These are phyloP conservation scores for Populus pruinosa DNA, from an alignment of 345 rosid species.

Conservation along the genomic window DNA sequence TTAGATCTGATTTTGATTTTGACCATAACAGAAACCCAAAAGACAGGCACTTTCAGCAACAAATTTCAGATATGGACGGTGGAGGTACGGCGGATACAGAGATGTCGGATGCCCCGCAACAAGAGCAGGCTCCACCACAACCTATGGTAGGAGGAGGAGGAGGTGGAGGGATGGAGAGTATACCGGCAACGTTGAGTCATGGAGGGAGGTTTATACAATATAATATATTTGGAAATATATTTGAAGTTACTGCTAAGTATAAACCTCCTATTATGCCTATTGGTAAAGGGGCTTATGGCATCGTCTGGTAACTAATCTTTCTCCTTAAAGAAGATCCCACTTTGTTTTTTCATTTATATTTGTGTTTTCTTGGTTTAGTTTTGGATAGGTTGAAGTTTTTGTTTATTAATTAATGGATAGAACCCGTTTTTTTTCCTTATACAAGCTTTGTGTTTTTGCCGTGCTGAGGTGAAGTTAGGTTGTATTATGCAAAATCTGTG, in stretches of 20 bases:
- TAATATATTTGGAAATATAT: constrained; percentile 91
- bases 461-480: neutral
- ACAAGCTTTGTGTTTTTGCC: neutral
- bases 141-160: constrained; percentile 4
- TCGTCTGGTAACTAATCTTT: constrained; percentile 67
- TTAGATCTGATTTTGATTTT: neutral
- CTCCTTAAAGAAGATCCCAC: neutral
- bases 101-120: constrained; percentile 61
- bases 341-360: neutral
- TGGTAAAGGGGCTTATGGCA: constrained; percentile 99
- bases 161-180: constrained; percentile 55
- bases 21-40: neutral
- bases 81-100: constrained; percentile 49
- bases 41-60: neutral
- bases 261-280: constrained; percentile 98
- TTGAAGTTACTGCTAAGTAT: constrained; percentile 96
- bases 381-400: neutral
- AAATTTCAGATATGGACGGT: neutral
- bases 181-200: constrained; percentile 84
- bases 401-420: neutral
- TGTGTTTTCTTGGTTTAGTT: neutral
- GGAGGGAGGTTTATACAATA: constrained; percentile 96
- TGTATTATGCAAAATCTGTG: neutral
- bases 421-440: neutral
- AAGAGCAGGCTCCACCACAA: constrained; percentile 22